Conservation (phyloP, 495 filamentous ascomycete genomes). For the Recurvomyces mirabilis region DNA sequence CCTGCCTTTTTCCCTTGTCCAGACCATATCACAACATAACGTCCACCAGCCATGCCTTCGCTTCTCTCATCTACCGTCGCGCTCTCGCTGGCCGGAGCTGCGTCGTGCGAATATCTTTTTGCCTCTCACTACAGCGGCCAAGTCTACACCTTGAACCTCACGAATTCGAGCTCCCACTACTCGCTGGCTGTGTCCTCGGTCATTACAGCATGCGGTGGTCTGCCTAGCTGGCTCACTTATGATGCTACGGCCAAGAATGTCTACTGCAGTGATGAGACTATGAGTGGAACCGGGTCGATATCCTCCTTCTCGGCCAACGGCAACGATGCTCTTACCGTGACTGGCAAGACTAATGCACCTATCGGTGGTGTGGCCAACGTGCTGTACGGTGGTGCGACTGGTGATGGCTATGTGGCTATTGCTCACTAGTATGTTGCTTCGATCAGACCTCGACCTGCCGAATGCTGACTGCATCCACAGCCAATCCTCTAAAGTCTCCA, state of each 20-base stretch:
- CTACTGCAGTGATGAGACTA: background rate
- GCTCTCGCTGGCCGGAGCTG: background rate
- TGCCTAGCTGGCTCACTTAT: background rate
- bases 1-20: too few relatives aligned
- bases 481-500: constrained; percentile 15
- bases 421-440: background rate
- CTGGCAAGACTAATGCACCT: background rate
- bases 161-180: background rate
- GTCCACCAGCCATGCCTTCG: too few relatives aligned
- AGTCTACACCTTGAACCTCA: background rate
- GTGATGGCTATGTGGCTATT: background rate
- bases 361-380: background rate
- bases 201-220: background rate
- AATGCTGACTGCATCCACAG: too few relatives aligned
- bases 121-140: background rate
- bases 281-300: background rate
- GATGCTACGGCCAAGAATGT: background rate
- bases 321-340: background rate
- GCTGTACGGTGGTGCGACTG: background rate
- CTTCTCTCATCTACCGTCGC: too few relatives aligned
- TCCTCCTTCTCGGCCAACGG: background rate
- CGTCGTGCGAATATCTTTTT: background rate
- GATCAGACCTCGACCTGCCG: too few relatives aligned
- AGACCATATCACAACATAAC: too few relatives aligned
- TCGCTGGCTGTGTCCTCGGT: background rate